Percentiles rank a stretch among this genome's conserved stretches.
These are phyloP conservation scores for Perkinsus olseni DNA, from an alignment of 169 alveolate species.

Conservation along the genomic window DNA sequence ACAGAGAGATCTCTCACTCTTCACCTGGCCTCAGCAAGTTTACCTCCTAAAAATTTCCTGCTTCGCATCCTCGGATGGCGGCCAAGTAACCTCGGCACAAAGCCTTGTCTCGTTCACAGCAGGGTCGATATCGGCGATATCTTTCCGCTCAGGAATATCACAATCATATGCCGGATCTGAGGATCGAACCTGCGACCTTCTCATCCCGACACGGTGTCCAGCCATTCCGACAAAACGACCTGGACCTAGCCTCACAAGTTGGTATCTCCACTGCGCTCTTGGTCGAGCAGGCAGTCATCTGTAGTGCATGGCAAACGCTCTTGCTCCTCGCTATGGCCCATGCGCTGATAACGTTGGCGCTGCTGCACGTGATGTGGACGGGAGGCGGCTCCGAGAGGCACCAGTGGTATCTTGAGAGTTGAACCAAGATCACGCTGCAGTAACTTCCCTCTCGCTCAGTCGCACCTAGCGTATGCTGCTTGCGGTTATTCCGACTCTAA, in stretches of 20 bases:
- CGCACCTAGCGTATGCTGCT: too few relatives aligned
- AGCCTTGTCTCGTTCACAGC: not conserved
- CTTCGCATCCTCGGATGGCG: not conserved
- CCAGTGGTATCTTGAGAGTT: not conserved
- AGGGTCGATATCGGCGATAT: not conserved
- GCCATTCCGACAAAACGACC: too few relatives aligned
- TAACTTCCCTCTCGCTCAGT: too few relatives aligned
- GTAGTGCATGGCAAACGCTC: not conserved
- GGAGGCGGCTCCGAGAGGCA: not conserved
- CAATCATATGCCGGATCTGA: not conserved
- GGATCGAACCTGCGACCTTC: not conserved
- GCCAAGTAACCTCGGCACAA: not conserved
- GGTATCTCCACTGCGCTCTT: not conserved
- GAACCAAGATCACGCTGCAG: too few relatives aligned
- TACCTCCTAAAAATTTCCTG: not conserved
- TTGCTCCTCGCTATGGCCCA: not conserved
- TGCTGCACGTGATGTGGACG: not conserved
- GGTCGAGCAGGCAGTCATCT: not conserved
- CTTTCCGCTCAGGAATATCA: not conserved
- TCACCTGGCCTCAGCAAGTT: too few relatives aligned
- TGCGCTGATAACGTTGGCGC: not conserved
- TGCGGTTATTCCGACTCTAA: too few relatives aligned
- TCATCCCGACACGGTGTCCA: not conserved
- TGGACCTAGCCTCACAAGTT: not conserved
- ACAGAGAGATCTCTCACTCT: too few relatives aligned